Evolutionary conservation across 345 rosid species (phyloP).

Genomic region (Hibiscus tridactylites): DNA sequence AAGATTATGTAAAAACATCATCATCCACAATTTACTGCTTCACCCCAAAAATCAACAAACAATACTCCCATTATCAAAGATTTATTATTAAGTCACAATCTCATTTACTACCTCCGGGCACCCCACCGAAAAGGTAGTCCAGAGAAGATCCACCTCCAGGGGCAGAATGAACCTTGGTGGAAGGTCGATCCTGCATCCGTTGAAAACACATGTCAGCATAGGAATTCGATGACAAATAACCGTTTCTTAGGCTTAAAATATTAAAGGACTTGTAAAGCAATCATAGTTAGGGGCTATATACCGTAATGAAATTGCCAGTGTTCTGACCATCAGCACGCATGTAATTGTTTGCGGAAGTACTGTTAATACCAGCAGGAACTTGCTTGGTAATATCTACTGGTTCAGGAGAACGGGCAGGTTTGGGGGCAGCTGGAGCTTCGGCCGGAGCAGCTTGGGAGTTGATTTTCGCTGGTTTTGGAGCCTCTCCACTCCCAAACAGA

Average conservation of each 20-base stretch:
- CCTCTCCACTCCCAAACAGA: constrained; percentile 65
- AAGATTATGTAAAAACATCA: constrained; percentile 8
- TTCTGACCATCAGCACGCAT: constrained; percentile 81
- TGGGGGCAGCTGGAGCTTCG: constrained; percentile 29
- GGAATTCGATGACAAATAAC: not conserved
- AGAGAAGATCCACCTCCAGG: constrained; percentile 46
- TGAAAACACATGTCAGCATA: not conserved
- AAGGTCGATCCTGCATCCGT: constrained; percentile 37
- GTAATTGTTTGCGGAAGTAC: constrained; percentile 57
- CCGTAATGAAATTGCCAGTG: constrained; percentile 77
- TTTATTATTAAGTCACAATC: not conserved
- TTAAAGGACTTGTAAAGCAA: not conserved
- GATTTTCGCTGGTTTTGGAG: constrained; percentile 48
- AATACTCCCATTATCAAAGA: constrained; percentile 8
- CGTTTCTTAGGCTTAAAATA: not conserved
- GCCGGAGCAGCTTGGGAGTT: constrained; percentile 25
- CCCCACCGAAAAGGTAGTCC: constrained; percentile 32
- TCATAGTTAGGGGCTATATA: constrained; percentile 12
- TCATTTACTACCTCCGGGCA: constrained; percentile 22
- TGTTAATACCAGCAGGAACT: constrained; percentile 59
- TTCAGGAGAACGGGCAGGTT: constrained; percentile 30
- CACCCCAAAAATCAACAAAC: constrained; percentile 24
- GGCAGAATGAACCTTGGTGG: constrained; percentile 45
- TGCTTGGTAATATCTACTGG: constrained; percentile 44
- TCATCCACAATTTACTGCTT: constrained; percentile 8